Percentiles rank a stretch among this genome's conserved stretches.
phyloP scores from a whole-genome alignment of 2,329 filamentous ascomycete species.

The Epichloe glyceriae region DNA sequence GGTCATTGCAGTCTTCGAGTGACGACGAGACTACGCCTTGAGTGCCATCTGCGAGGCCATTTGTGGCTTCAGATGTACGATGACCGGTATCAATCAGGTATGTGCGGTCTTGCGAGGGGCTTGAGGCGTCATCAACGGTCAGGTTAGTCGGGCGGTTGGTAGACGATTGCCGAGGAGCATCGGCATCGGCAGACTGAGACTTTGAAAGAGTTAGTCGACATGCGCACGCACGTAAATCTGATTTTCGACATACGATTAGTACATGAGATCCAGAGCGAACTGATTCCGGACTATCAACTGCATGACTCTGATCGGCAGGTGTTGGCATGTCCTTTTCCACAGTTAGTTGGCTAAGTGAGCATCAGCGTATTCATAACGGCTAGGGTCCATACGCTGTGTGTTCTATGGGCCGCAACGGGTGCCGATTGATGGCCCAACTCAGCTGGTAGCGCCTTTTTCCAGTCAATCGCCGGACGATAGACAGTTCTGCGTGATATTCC shows the following conservation, averaged over 20 bases:
- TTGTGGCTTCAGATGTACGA: background rate
- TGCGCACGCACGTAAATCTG: background rate
- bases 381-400: background rate
- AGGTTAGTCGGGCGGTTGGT: background rate
- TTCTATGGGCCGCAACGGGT: background rate
- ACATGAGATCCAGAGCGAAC: background rate
- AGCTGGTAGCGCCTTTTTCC: conserved; percentile 7
- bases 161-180: background rate
- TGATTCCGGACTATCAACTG: background rate
- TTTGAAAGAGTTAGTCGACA: background rate
- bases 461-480: conserved; percentile 3
- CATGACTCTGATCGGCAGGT: conserved; percentile 2
- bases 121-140: background rate
- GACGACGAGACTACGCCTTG: background rate
- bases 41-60: background rate
- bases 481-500: background rate
- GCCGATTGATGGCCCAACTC: background rate
- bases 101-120: background rate
- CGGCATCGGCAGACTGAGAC: background rate
- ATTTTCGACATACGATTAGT: background rate
- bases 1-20: background rate
- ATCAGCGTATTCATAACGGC: background rate
- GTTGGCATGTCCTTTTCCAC: background rate
- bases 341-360: background rate
- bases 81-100: background rate